A percentile compares a stretch with the other conserved stretches of the same genome.
These are phyloP conservation scores for Skeletonema marinoi DNA, from an alignment of 108 stramenopile genomes.

Conservation along the genomic window DNA sequence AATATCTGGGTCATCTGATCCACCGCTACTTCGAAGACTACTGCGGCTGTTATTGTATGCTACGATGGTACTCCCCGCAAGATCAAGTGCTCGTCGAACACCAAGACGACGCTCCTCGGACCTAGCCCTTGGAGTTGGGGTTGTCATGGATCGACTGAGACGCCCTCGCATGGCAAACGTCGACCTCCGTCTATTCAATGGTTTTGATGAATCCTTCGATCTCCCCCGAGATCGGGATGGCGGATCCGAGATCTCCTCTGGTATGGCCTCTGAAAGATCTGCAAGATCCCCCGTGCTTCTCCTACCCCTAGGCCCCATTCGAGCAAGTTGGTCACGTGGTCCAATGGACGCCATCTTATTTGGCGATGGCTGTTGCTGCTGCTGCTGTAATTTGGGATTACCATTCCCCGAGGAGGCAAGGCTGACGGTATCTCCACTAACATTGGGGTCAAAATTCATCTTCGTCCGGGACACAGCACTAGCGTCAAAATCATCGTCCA, in stretches of 20 bases:
- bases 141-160: background rate
- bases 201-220: background rate
- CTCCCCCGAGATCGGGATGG: background rate
- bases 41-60: conserved; percentile 30
- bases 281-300: background rate
- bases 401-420: background rate
- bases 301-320: background rate
- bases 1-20: background rate
- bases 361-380: background rate
- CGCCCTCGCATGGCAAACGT: background rate
- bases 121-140: background rate
- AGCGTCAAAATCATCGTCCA: conserved; percentile 20
- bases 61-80: conserved; percentile 71
- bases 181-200: background rate
- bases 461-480: conserved; percentile 13
- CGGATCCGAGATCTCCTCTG: background rate
- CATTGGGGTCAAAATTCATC: conserved; percentile 13
- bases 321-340: background rate
- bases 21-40: background rate
- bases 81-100: conserved; percentile 73
- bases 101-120: conserved; percentile 48
- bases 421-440: background rate
- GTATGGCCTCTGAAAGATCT: background rate
- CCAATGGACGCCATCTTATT: background rate
- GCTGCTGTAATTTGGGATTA: background rate